Conservation (phyloP, 768 basidiomycete genomes). For the Lentinula sp. region DNA sequence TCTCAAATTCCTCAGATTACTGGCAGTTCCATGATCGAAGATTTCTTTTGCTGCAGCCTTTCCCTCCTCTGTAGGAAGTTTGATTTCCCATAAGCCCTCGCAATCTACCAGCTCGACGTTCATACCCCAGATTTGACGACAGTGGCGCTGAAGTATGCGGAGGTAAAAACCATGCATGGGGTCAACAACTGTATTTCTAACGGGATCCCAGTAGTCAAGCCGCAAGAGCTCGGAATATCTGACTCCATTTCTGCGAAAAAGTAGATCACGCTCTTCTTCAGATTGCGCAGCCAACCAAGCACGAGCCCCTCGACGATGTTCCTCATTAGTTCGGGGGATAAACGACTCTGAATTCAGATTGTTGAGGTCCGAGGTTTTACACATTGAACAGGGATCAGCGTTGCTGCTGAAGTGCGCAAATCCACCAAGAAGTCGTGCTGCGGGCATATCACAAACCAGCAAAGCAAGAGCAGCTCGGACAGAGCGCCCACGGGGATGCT, state of each 20-base stretch:
- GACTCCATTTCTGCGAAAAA: slow-evolving; percentile 10
- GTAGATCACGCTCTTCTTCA: slow-evolving; percentile 6
- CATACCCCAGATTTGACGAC: slow-evolving; percentile 18
- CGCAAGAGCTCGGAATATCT: slow-evolving; percentile 14
- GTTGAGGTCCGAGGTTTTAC: background rate
- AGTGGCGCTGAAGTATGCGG: slow-evolving; percentile 10
- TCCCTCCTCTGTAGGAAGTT: background rate
- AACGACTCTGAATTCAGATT: background rate
- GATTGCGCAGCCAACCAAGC: background rate
- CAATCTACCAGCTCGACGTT: slow-evolving; percentile 13
- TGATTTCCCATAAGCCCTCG: slow-evolving; percentile 7
- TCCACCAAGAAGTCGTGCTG: slow-evolving; percentile 18
- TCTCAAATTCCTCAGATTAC: background rate
- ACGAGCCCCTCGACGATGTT: background rate
- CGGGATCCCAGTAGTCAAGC: slow-evolving; percentile 18
- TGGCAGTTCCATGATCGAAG: background rate
- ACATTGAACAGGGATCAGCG: background rate
- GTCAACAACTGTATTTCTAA: slow-evolving; percentile 10
- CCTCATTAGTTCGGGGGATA: background rate
- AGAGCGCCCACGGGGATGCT: slow-evolving; percentile 11
- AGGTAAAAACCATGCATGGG: slow-evolving; percentile 2
- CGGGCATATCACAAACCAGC: slow-evolving; percentile 30
- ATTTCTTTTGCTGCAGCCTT: background rate
- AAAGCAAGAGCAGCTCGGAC: slow-evolving; percentile 20
- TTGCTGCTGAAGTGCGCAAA: slow-evolving; percentile 5